These are phyloP conservation scores for Euphorbia pulcherrima DNA, from an alignment of 345 rosid species.

Conservation along the genomic window DNA sequence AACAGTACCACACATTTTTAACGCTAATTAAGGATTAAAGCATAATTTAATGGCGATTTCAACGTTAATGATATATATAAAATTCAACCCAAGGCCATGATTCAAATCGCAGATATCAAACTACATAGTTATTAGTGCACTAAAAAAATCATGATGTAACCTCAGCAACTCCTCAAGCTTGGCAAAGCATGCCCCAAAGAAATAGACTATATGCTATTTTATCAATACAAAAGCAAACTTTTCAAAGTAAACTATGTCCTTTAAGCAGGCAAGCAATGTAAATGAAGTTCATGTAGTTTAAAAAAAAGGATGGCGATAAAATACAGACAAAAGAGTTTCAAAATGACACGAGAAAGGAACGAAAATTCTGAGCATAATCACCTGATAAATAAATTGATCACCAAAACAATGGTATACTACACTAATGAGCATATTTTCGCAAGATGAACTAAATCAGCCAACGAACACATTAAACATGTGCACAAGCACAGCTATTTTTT, in stretches of 20 bases:
- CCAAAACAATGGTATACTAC: not conserved
- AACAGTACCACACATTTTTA: not conserved
- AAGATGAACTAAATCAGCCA: not conserved
- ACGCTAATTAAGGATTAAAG: constrained; percentile 1
- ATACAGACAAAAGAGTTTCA: not conserved
- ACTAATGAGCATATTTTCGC: not conserved
- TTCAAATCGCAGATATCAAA: not conserved
- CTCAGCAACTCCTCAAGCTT: not conserved
- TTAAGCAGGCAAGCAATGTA: not conserved
- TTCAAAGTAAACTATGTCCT: not conserved
- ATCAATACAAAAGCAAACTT: not conserved
- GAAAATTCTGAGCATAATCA: not conserved
- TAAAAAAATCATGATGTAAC: not conserved
- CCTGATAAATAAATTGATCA: constrained; percentile 1
- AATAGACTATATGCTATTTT: not conserved
- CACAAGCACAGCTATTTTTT: not conserved
- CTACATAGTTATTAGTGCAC: not conserved
- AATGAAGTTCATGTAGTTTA: not conserved
- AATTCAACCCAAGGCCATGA: not conserved
- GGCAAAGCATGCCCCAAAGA: not conserved
- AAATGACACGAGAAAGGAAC: not conserved
- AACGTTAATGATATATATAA: not conserved
- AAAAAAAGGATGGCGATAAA: not conserved
- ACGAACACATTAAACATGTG: no score
- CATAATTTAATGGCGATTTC: not conserved